Evolutionary conservation across 2,329 filamentous ascomycete species (phyloP).

Genomic region (Xylariaceae sp.): DNA sequence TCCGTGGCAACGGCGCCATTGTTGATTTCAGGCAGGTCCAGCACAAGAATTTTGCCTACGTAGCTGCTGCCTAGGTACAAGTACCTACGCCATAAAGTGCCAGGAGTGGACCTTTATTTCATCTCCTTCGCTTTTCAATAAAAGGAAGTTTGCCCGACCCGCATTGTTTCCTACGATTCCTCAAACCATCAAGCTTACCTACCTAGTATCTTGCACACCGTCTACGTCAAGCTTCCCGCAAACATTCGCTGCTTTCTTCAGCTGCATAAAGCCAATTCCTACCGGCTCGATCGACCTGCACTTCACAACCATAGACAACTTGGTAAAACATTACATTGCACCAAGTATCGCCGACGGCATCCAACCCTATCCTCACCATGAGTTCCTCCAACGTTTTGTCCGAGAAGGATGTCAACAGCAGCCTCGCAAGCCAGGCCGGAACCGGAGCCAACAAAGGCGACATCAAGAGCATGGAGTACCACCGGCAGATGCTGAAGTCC

Average conservation of each 20-base stretch:
- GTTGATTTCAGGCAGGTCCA: constrained; percentile 18
- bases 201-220: too few species aligned
- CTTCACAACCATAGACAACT: too few species aligned
- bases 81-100: background rate
- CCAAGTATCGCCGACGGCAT: background rate
- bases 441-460: constrained; percentile 39
- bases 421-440: constrained; percentile 27
- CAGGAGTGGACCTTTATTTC: constrained; percentile 6
- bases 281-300: too few species aligned
- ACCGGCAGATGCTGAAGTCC: constrained; percentile 68
- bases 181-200: too few species aligned
- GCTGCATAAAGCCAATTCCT: too few species aligned
- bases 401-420: constrained; percentile 62
- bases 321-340: too few species aligned
- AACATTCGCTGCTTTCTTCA: too few species aligned
- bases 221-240: too few species aligned
- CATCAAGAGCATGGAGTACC: constrained; percentile 69
- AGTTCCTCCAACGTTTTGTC: constrained; percentile 55
- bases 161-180: constrained; percentile 24
- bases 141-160: constrained; percentile 34
- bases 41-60: constrained; percentile 15
- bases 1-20: constrained; percentile 22
- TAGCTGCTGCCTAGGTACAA: background rate
- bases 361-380: constrained; percentile 39
- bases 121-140: constrained; percentile 10